phyloP scores from a whole-genome alignment of 2,329 filamentous ascomycete species.

The Macrophomina tecta region DNA sequence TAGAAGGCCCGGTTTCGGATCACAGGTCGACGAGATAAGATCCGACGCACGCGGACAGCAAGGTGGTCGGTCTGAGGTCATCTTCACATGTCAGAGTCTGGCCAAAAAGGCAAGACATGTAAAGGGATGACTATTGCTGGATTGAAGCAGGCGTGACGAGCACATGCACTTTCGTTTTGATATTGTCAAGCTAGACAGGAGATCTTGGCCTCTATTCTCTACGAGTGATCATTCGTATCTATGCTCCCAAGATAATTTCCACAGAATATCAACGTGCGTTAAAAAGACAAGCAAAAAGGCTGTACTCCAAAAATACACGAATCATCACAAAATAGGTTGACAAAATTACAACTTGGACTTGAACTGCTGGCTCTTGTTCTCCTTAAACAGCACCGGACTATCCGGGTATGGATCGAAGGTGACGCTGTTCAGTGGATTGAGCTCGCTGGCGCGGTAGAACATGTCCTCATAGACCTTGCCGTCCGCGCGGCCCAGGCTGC shows the following conservation, averaged over 20 bases:
- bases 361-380: conserved; percentile 38
- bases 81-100: conserved; percentile 3
- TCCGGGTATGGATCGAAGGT: conserved; percentile 76
- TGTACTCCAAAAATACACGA: conserved; percentile 25
- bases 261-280: conserved; percentile 29
- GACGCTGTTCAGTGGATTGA: conserved; percentile 75
- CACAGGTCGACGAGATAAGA: conserved; percentile 1
- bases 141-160: not conserved
- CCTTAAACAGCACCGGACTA: conserved; percentile 65
- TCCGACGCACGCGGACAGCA: conserved; percentile 11
- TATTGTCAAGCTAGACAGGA: conserved; percentile 29
- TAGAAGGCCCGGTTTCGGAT: conserved; percentile 4
- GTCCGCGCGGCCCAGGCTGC: conserved; percentile 71
- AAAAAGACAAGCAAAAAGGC: not conserved
- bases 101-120: not conserved
- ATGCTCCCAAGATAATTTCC: conserved; percentile 26
- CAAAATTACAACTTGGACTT: conserved; percentile 21
- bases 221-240: conserved; percentile 32
- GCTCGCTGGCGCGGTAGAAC: conserved; percentile 72
- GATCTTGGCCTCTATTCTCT: conserved; percentile 33
- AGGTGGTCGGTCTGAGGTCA: conserved; percentile 15
- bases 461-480: conserved; percentile 80
- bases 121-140: not conserved
- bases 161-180: not conserved
- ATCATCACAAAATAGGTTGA: conserved; percentile 2